A percentile compares a stretch with the other conserved stretches of the same genome.
These are phyloP conservation scores for Hygrocybe punicea DNA, from an alignment of 768 basidiomycete species.

Conservation along the genomic window DNA sequence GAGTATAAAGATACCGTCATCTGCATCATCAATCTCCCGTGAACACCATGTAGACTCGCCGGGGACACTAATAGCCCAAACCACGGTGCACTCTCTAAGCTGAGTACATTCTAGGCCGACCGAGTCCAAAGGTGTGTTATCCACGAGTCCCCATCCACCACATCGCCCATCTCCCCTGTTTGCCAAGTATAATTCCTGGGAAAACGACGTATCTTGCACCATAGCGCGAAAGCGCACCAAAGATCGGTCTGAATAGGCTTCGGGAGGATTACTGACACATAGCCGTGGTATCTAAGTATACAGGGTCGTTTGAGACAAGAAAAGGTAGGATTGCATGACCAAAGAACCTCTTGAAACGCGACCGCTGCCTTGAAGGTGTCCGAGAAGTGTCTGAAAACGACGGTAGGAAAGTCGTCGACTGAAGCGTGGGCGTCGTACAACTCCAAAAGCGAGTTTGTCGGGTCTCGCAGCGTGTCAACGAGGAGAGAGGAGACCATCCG, in stretches of 20 bases:
- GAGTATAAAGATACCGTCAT: background rate
- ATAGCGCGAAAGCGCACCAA: conserved; percentile 73
- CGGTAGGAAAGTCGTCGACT: conserved; percentile 38
- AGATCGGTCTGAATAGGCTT: conserved; percentile 46
- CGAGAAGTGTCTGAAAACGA: conserved; percentile 47
- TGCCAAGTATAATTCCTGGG: conserved; percentile 70
- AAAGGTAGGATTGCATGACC: conserved; percentile 16
- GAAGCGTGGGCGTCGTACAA: conserved; percentile 39
- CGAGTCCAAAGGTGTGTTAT: conserved; percentile 26
- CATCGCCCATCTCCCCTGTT: conserved; percentile 39
- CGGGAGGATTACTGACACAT: conserved; percentile 46
- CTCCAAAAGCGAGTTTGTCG: conserved; percentile 46
- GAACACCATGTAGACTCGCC: conserved; percentile 61
- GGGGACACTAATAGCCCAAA: conserved; percentile 77
- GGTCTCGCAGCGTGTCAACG: conserved; percentile 48
- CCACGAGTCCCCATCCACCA: conserved; percentile 74
- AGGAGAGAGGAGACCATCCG: conserved; percentile 56
- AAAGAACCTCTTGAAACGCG: conserved; percentile 44
- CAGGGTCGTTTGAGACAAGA: background rate
- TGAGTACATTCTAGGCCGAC: conserved; percentile 43
- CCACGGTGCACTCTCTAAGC: conserved; percentile 57
- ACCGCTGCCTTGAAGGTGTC: conserved; percentile 40
- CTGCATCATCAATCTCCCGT: conserved; percentile 12
- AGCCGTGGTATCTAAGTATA: conserved; percentile 56
- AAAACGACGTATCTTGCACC: conserved; percentile 77